Evolutionary conservation across 1,284 basidiomycete genomes (phyloP).

Genomic region (Ustilago vetiveriae): DNA sequence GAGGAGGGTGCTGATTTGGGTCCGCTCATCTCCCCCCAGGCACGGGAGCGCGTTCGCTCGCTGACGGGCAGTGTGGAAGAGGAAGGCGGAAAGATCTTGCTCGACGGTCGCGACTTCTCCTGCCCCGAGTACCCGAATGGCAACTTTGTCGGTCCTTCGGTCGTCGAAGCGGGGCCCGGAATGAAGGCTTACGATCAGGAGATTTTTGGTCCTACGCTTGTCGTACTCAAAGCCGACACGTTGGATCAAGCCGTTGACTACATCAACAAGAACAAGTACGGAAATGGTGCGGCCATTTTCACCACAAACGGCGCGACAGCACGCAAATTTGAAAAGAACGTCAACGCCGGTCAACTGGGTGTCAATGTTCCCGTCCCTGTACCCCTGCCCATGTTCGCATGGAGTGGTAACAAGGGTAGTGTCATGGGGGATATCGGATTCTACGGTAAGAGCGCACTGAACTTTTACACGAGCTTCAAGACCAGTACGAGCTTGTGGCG

Average conservation of each 20-base stretch:
- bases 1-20: slow-evolving; percentile 89
- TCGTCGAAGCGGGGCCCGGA: slow-evolving; percentile 81
- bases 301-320: slow-evolving; percentile 96
- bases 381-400: slow-evolving; percentile 87
- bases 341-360: slow-evolving; percentile 83
- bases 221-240: slow-evolving; percentile 81
- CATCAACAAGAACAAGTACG: slow-evolving; percentile 63
- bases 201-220: slow-evolving; percentile 92
- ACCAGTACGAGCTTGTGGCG: slow-evolving; percentile 55
- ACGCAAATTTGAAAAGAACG: slow-evolving; percentile 86
- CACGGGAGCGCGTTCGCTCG: slow-evolving; percentile 80
- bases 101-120: slow-evolving; percentile 81
- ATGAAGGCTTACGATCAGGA: slow-evolving; percentile 86
- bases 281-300: slow-evolving; percentile 96
- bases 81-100: slow-evolving; percentile 85
- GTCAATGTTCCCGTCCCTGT: slow-evolving; percentile 88
- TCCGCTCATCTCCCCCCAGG: slow-evolving; percentile 88
- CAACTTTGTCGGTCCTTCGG: slow-evolving; percentile 94
- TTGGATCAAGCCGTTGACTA: slow-evolving; percentile 83
- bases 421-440: slow-evolving; percentile 74
- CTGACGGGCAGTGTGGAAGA: slow-evolving; percentile 81
- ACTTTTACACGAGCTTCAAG: slow-evolving; percentile 62
- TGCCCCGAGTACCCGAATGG: slow-evolving; percentile 85
- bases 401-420: slow-evolving; percentile 89
- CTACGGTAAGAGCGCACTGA: slow-evolving; percentile 57